Percentiles rank a stretch among this genome's conserved stretches.
These are phyloP conservation scores for Apium graveolens DNA, from an alignment of 129 eudicot species.

Conservation along the genomic window DNA sequence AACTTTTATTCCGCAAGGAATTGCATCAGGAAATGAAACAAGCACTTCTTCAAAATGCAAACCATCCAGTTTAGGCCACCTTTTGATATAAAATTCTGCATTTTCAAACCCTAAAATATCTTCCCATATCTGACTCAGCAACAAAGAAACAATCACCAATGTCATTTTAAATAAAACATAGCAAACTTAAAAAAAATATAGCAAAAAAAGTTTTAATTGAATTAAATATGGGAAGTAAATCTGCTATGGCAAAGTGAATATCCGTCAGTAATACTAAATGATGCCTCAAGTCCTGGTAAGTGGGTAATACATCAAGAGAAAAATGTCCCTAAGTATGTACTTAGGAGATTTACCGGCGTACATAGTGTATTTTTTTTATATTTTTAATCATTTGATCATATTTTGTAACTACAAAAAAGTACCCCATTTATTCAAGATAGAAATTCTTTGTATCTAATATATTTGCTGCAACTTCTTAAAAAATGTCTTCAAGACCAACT, in stretches of 20 bases:
- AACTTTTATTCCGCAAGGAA: conserved; percentile 89
- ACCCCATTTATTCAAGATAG: too few species aligned
- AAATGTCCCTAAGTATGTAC: too few species aligned
- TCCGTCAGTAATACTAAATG: neutral
- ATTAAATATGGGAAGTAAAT: neutral
- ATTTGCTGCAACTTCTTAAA: neutral
- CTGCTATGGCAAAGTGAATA: neutral
- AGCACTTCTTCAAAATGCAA: conserved; percentile 59
- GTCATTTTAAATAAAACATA: neutral
- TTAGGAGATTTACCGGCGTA: too few species aligned
- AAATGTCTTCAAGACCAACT: too few species aligned
- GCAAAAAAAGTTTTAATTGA: neutral
- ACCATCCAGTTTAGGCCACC: conserved; percentile 94
- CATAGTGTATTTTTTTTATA: too few species aligned
- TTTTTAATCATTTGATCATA: too few species aligned
- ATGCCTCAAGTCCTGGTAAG: neutral
- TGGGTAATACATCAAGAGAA: neutral
- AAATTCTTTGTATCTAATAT: neutral
- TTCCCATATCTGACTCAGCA: conserved; percentile 82
- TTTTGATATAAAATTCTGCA: conserved; percentile 92
- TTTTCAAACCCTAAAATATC: conserved; percentile 96
- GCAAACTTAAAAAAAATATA: neutral
- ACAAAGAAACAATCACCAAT: neutral
- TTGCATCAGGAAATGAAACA: conserved; percentile 87
- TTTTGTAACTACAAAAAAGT: too few species aligned